phyloP scores from a whole-genome alignment of 305 asterid species.

The Stenogyne calaminthoides region DNA sequence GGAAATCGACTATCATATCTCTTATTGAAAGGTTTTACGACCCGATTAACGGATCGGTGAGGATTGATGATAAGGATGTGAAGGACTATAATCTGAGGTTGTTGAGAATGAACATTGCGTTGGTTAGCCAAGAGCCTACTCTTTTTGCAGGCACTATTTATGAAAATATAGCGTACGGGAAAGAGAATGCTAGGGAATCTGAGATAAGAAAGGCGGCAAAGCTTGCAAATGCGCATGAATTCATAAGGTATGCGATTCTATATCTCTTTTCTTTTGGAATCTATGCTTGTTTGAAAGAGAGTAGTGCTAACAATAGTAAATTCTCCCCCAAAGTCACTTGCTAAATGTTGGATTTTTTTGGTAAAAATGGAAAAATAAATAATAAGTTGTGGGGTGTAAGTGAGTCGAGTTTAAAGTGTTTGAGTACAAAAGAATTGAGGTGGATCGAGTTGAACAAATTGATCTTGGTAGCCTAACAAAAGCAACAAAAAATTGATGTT shows the following conservation, averaged over 20 bases:
- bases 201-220: constrained; percentile 72
- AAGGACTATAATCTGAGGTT: constrained; percentile 59
- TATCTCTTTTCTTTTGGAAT: neutral
- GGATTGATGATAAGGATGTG: constrained; percentile 62
- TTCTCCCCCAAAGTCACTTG: neutral
- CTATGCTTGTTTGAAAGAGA: too few species aligned
- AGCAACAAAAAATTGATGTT: too few species aligned
- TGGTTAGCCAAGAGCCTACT: constrained; percentile 84
- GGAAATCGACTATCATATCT: constrained; percentile 70
- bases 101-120: constrained; percentile 61
- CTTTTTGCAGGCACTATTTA: constrained; percentile 70
- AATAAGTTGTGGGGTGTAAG: too few species aligned
- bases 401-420: too few species aligned
- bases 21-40: constrained; percentile 79
- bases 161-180: constrained; percentile 75
- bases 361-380: too few species aligned
- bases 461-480: too few species aligned
- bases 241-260: constrained; percentile 55
- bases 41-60: constrained; percentile 61
- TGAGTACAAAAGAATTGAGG: too few species aligned
- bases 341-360: neutral
- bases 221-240: constrained; percentile 79
- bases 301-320: too few species aligned
- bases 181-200: constrained; percentile 53
- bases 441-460: too few species aligned